Conservation (phyloP, 75 land plant species). For the Adiantum capillusveneris region DNA sequence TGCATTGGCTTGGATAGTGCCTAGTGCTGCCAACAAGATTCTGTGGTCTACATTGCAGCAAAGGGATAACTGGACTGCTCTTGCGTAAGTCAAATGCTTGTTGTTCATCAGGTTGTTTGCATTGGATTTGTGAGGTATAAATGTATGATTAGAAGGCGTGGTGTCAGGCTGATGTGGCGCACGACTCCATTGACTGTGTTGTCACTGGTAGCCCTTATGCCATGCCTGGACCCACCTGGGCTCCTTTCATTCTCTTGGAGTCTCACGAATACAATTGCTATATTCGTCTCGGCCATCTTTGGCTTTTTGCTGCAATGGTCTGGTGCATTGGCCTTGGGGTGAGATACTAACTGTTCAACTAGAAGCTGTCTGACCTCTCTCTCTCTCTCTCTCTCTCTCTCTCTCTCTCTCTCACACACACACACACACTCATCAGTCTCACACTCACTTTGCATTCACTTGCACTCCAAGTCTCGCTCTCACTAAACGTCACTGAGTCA, state of each 20-base stretch:
- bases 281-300: conserved; percentile 60
- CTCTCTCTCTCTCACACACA: too few relatives aligned
- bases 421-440: too few relatives aligned
- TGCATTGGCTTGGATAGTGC: conserved; percentile 82
- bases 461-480: too few relatives aligned
- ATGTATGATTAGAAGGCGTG: not conserved
- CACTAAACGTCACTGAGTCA: too few relatives aligned
- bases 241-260: conserved; percentile 63
- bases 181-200: conserved; percentile 85
- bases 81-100: conserved; percentile 60
- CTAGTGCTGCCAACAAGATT: conserved; percentile 87
- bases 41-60: conserved; percentile 90
- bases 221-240: conserved; percentile 85
- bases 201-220: conserved; percentile 62
- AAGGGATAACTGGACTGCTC: conserved; percentile 75
- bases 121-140: too few relatives aligned
- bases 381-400: too few relatives aligned
- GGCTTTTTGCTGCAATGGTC: conserved; percentile 92
- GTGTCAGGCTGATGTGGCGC: conserved; percentile 83
- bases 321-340: conserved; percentile 93
- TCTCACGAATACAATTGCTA: conserved; percentile 36
- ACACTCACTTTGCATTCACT: too few relatives aligned
- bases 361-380: too few relatives aligned
- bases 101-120: too few relatives aligned
- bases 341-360: too few relatives aligned